Base-by-base conservation (phyloP, 2,329 filamentous ascomycete genomes). In the Aureobasidium sp. region DNA sequence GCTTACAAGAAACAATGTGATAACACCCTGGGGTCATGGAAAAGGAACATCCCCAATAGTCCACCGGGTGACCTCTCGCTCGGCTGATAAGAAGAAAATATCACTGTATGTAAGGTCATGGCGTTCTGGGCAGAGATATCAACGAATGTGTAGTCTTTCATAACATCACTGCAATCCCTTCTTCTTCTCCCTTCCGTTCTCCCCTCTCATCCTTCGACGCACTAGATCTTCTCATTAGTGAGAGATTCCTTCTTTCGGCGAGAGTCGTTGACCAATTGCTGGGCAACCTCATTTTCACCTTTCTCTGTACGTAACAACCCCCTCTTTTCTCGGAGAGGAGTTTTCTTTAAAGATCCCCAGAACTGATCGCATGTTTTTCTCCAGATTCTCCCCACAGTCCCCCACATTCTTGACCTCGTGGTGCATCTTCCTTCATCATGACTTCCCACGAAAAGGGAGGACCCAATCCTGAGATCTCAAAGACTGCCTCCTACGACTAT, bases 181-280 rank as follows among this genome's bases (percentile, higher is more conserved):
- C 9, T 15, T 2, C n/a, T 42, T 34, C 11, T 27, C 41, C 36
- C 32, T 37, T 57, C 3, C 29, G 7, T 21, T 21, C 21, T 2
- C 21, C 7, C 13, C 53, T 36, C 32, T 21, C 54, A 48, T 57
- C 41, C 41, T 57, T 30, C 39, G 21, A 30, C 2, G 41, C 42
- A 58, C 54, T 58, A 47, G 25, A 21, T 16, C 27, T 32, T 59
- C 36, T 42, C 45, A 50, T 59, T 50, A 59, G 57, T 59, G 44
- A 42, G 44, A 59, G 57, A 59, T 59, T 59, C 34, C 57, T 59
- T 45, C n/a, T 59, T 59, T n/a, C 32, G 57, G 57, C 44, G 11
- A 29, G 32, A 9, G 27, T 47, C 52, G 52, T 57, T 45, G 53
- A 58, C 13, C 34, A 10, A 50, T 49, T 21, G 25, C 57, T 59